Evolutionary conservation across 371 early-diverging fungal species (phyloP).

Genomic region (Mucor velutinosus): DNA sequence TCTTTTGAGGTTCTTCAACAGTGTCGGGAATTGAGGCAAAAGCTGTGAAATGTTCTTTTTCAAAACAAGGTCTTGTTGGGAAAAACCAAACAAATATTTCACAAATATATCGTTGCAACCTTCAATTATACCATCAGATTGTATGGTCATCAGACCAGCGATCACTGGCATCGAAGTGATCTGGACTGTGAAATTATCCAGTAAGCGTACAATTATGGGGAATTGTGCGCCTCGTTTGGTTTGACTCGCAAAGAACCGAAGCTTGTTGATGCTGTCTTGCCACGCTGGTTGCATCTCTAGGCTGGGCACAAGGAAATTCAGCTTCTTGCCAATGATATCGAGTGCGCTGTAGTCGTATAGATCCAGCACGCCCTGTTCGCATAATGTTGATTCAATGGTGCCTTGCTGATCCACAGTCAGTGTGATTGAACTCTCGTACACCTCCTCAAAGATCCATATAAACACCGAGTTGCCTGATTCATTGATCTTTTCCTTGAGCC

Average conservation of each 20-base stretch:
- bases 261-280: conserved; percentile 44
- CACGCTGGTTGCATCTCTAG: neutral
- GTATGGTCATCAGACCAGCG: conserved; percentile 68
- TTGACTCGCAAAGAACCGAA: conserved; percentile 63
- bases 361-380: conserved; percentile 51
- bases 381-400: conserved; percentile 43
- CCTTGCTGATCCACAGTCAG: conserved; percentile 48
- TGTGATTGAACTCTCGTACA: conserved; percentile 57
- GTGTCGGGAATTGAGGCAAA: conserved; percentile 62
- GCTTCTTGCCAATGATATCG: conserved; percentile 48
- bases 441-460: conserved; percentile 77
- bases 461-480: conserved; percentile 55
- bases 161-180: conserved; percentile 72
- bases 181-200: conserved; percentile 36
- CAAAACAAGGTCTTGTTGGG: conserved; percentile 55
- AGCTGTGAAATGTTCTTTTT: conserved; percentile 52
- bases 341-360: conserved; percentile 57
- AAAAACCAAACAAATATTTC: conserved; percentile 69
- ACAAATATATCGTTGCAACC: conserved; percentile 68
- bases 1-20: conserved; percentile 44
- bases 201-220: conserved; percentile 57
- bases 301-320: conserved; percentile 30
- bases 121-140: conserved; percentile 57
- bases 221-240: conserved; percentile 61
- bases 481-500: conserved; percentile 67